These are phyloP conservation scores for Leccinum pellstonianum DNA, from an alignment of 768 basidiomycete genomes.

Conservation along the genomic window DNA sequence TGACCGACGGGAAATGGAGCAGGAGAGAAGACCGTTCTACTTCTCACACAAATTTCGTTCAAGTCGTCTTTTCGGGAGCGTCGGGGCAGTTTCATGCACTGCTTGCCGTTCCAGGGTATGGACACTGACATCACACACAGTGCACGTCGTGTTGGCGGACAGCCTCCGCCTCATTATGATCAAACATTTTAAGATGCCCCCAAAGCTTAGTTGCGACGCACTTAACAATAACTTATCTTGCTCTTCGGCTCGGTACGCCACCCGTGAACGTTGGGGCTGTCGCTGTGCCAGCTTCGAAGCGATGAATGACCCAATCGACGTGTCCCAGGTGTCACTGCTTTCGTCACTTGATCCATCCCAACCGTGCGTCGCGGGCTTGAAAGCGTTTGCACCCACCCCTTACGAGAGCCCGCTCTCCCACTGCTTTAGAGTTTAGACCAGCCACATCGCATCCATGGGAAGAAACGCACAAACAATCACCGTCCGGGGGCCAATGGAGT, in stretches of 20 bases:
- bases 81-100: neutral
- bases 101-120: neutral
- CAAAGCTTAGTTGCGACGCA: neutral
- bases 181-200: neutral
- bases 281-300: neutral
- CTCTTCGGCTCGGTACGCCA: neutral
- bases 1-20: neutral
- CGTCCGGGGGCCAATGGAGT: neutral
- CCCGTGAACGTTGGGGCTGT: neutral
- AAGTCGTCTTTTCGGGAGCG: slow-evolving; percentile 14
- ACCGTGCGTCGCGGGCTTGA: neutral
- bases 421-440: slow-evolving; percentile 16
- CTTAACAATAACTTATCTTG: neutral
- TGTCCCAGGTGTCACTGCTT: neutral
- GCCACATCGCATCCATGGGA: slow-evolving; percentile 19
- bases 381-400: slow-evolving; percentile 7
- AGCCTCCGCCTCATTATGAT: slow-evolving; percentile 3
- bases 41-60: slow-evolving; percentile 18
- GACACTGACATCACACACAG: slow-evolving; percentile 6
- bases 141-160: slow-evolving; percentile 5
- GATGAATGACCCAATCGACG: slow-evolving; percentile 1
- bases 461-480: slow-evolving; percentile 5
- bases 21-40: slow-evolving; percentile 5
- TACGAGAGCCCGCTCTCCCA: slow-evolving; percentile 23
- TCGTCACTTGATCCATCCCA: neutral